Percentiles rank a stretch among this genome's conserved stretches.
These are phyloP conservation scores for Quercus engelmannii DNA, from an alignment of 306 rosid genomes.

Conservation along the genomic window DNA sequence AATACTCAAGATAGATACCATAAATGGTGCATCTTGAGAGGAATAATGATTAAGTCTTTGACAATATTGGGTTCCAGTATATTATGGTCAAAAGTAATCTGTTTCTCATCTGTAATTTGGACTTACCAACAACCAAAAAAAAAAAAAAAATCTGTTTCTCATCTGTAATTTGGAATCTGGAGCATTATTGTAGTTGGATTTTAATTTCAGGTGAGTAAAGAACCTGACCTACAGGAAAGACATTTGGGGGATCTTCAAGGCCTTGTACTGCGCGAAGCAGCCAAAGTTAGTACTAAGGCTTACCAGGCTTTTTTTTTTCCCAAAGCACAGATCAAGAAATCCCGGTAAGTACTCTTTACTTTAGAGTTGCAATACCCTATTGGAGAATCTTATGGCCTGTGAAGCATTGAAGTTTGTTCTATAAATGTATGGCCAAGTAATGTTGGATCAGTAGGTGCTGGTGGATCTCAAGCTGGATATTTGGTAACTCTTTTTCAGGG, in stretches of 20 bases:
- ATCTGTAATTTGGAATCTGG: neutral
- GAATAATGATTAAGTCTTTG: neutral
- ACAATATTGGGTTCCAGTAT: neutral
- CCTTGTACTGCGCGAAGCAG: slow-evolving; percentile 39
- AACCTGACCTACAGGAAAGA: slow-evolving; percentile 72
- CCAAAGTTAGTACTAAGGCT: slow-evolving; percentile 46
- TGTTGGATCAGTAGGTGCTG: neutral
- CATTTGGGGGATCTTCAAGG: slow-evolving; percentile 90
- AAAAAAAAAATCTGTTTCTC: too few species aligned
- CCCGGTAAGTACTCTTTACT: slow-evolving; percentile 55
- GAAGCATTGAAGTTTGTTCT: neutral
- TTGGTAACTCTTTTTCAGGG: neutral
- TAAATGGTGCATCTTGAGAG: neutral
- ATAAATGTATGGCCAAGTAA: neutral
- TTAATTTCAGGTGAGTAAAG: slow-evolving; percentile 61
- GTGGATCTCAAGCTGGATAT: neutral
- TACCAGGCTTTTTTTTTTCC: slow-evolving; percentile 49
- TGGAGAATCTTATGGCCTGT: neutral
- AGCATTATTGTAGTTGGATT: neutral
- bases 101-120: neutral
- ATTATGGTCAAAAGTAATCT: neutral
- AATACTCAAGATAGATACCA: neutral
- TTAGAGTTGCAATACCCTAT: neutral
- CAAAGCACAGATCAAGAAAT: slow-evolving; percentile 56
- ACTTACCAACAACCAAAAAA: too few species aligned